These are phyloP conservation scores for Astrocystis sublimbata DNA, from an alignment of 495 filamentous ascomycete species.

Conservation along the genomic window DNA sequence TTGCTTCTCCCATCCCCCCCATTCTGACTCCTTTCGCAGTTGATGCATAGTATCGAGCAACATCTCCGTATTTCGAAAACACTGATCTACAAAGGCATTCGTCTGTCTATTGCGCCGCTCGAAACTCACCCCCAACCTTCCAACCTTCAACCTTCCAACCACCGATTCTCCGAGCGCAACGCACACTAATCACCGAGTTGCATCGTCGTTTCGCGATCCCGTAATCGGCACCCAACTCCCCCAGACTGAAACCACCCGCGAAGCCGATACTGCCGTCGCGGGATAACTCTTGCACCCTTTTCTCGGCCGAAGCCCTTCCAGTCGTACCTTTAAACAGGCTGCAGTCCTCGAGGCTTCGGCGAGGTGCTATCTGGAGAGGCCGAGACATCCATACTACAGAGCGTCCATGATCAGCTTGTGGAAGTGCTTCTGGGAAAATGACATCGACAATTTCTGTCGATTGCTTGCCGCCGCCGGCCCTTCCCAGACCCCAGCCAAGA, in stretches of 20 bases:
- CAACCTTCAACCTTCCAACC: not conserved
- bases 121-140: too few species aligned
- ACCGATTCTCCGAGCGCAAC: not conserved
- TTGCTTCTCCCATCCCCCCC: not conserved
- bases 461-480: slow-evolving; percentile 69
- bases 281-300: not conserved
- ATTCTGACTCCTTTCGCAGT: not conserved
- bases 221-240: too few species aligned
- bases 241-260: not conserved
- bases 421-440: slow-evolving; percentile 94
- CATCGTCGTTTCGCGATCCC: too few species aligned
- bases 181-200: not conserved
- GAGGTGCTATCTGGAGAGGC: slow-evolving; percentile 74
- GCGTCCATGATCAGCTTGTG: slow-evolving; percentile 95
- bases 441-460: slow-evolving; percentile 87
- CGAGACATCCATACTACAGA: slow-evolving; percentile 48
- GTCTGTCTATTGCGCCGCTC: not conserved
- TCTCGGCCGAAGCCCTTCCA: slow-evolving; percentile 38
- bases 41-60: too few species aligned
- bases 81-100: not conserved
- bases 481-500: slow-evolving; percentile 49
- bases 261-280: not conserved
- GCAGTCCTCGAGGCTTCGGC: slow-evolving; percentile 78
- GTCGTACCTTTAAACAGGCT: slow-evolving; percentile 78
- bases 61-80: not conserved